A percentile compares a stretch with the other conserved stretches of the same genome.
Conservation (phyloP, 2,329 filamentous ascomycete species). For the Colletotrichum filicis region DNA sequence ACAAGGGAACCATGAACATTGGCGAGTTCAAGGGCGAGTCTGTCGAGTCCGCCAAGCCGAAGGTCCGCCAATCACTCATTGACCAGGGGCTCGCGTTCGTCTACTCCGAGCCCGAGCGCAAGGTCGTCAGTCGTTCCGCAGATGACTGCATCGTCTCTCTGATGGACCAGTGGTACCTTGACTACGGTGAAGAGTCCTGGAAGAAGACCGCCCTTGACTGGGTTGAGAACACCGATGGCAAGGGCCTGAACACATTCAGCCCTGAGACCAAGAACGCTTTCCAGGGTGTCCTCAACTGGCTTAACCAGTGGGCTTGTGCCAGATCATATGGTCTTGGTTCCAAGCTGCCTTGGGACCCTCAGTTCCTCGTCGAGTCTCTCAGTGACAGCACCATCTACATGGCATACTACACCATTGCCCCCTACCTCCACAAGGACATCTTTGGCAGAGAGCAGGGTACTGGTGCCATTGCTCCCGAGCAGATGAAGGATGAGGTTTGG, state of each 20-base stretch:
- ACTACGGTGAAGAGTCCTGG: slow-evolving; percentile 94
- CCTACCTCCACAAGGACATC: slow-evolving; percentile 82
- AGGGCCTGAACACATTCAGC: slow-evolving; percentile 83
- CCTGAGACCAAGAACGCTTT: slow-evolving; percentile 82
- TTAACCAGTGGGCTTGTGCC: slow-evolving; percentile 95
- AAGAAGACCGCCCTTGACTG: slow-evolving; percentile 78
- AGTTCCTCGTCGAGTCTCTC: slow-evolving; percentile 92
- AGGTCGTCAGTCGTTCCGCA: slow-evolving; percentile 87
- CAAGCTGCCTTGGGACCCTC: slow-evolving; percentile 91
- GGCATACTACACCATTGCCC: slow-evolving; percentile 77
- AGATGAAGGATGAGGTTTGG: slow-evolving; percentile 96
- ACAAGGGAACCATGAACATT: slow-evolving; percentile 89
- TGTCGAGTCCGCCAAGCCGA: slow-evolving; percentile 87
- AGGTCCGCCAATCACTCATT: slow-evolving; percentile 82
- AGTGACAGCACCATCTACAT: slow-evolving; percentile 95
- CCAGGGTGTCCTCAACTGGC: slow-evolving; percentile 87
- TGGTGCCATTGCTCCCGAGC: slow-evolving; percentile 78
- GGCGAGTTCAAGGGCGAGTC: slow-evolving; percentile 90
- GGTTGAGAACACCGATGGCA: slow-evolving; percentile 73
- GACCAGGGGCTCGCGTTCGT: slow-evolving; percentile 84
- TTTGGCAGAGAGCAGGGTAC: slow-evolving; percentile 80
- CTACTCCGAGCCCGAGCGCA: slow-evolving; percentile 92
- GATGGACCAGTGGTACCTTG: slow-evolving; percentile 97
- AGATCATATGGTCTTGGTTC: slow-evolving; percentile 92
- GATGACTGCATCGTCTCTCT: slow-evolving; percentile 94